Base-by-base conservation (phyloP, 1,284 basidiomycete genomes). In the Tylopilus sp. region DNA sequence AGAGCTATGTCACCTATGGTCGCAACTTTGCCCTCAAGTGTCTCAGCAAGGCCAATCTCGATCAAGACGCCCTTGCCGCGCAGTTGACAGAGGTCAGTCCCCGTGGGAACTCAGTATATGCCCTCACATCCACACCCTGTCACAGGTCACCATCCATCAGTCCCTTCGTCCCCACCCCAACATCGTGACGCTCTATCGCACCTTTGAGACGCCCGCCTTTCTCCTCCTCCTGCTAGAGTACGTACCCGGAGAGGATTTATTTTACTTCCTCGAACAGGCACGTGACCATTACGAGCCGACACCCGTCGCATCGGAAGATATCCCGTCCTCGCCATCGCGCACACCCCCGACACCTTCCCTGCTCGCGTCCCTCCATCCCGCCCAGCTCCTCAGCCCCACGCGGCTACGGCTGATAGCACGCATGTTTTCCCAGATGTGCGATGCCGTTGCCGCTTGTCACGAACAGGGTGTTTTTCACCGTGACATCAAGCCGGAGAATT, bases 351-450 rank as follows among this genome's bases (percentile, higher is more conserved):
- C 95, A 1, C 96, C 96, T 4, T 90, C 90, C 48, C 81, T 99
- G 45, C 86, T 99, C 42, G 91, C 92, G n/a, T 88, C 88, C 25
- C 83, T 94, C 59, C 85, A 90, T 55, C 88, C 92, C 14, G 80
- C 85, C 45, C 85, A 90, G 59, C 79, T 98, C 39, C 85, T 99
- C 42, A 92, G 92, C 17, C 84, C 85, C 50, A 88, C 87, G 35
- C 89, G 96, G 57, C 82, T 99, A 36, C 86, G 90, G 24, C 84
- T 99, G 60, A 93, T 99, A 63, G 87, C 94, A 10, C 87, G 90
- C 67, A 99, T 99, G 97, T 99, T 99, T 74, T 79, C 85, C 33
- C 77, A 99, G 75, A 99, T 99, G 93, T 99, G 97, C 70, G 91
- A 96, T 58, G 94, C 96, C 31, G 94, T 99, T 13, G 92, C 93